Conservation (phyloP, 441 rosid species). For the Croton setiger region DNA sequence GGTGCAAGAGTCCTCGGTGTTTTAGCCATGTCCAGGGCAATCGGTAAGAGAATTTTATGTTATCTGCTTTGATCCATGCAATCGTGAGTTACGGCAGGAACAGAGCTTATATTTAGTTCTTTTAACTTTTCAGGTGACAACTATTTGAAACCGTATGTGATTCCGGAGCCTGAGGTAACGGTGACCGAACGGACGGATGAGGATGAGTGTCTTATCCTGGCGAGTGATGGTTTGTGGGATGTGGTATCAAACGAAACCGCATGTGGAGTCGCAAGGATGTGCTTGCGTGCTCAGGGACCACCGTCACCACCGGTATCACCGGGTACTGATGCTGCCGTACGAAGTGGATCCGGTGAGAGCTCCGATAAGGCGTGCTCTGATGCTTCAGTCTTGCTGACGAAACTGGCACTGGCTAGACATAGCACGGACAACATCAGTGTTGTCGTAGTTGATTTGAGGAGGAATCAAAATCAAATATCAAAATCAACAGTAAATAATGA, state of each 20-base stretch:
- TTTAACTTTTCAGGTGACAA: conserved; percentile 42
- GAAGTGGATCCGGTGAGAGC: conserved; percentile 28
- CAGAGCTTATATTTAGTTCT: not conserved
- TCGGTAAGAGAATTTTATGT: conserved; percentile 34
- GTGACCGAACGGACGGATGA: conserved; percentile 52
- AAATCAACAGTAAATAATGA: not conserved
- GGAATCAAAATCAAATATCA: conserved; percentile 12
- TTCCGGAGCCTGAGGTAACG: conserved; percentile 84
- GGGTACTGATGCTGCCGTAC: conserved; percentile 23
- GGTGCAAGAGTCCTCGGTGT: conserved; percentile 86
- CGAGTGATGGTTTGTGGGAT: conserved; percentile 96
- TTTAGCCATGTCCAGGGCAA: conserved; percentile 94
- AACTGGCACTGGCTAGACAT: conserved; percentile 69
- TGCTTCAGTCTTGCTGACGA: conserved; percentile 68
- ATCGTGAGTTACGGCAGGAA: not conserved
- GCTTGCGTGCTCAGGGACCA: conserved; percentile 42
- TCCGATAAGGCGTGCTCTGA: conserved; percentile 71
- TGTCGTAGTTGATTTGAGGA: conserved; percentile 77
- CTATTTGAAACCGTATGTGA: conserved; percentile 81
- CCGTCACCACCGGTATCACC: conserved; percentile 23
- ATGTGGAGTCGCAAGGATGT: conserved; percentile 72
- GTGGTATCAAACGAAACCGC: conserved; percentile 86
- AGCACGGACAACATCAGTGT: conserved; percentile 78
- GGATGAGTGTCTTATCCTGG: conserved; percentile 82
- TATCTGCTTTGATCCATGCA: not conserved